Percentiles rank a stretch among this genome's conserved stretches.
phyloP scores from a whole-genome alignment of 2,329 filamentous ascomycete genomes.

The Talaromyces sp. region DNA sequence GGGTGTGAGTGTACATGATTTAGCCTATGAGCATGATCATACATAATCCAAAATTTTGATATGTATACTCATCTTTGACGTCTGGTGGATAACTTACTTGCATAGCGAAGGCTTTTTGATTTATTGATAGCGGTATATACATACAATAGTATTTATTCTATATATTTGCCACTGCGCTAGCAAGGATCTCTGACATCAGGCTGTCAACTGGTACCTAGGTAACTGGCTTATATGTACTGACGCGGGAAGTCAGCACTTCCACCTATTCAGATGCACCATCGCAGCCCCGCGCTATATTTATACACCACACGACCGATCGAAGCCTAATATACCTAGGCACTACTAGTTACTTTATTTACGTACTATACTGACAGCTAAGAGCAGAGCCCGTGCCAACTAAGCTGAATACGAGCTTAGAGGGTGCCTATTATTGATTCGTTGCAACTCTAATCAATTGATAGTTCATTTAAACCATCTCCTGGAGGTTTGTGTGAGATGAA shows the following conservation, averaged over 20 bases:
- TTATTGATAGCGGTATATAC: slow-evolving; percentile 1
- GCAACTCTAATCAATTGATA: too few relatives aligned
- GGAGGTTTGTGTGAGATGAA: not conserved
- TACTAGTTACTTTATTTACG: not conserved
- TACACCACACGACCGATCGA: not conserved
- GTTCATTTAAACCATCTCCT: too few relatives aligned
- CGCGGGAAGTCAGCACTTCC: not conserved
- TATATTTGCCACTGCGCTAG: not conserved
- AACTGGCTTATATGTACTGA: too few relatives aligned
- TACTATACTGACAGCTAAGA: not conserved
- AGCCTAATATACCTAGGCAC: not conserved
- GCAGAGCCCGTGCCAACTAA: not conserved
- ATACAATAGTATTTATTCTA: not conserved
- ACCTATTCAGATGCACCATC: too few relatives aligned
- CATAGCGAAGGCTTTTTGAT: slow-evolving; percentile 3
- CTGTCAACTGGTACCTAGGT: too few relatives aligned
- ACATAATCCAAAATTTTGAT: not conserved
- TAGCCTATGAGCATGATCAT: slow-evolving; percentile 11
- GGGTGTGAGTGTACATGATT: slow-evolving; percentile 13
- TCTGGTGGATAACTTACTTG: not conserved
- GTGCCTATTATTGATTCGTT: not conserved
- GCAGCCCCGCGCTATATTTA: not conserved
- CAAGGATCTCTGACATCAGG: not conserved
- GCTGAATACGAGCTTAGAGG: not conserved
- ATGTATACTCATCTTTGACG: not conserved